These are phyloP conservation scores for Mycena epipterygia DNA, from an alignment of 768 basidiomycete genomes.

Conservation along the genomic window DNA sequence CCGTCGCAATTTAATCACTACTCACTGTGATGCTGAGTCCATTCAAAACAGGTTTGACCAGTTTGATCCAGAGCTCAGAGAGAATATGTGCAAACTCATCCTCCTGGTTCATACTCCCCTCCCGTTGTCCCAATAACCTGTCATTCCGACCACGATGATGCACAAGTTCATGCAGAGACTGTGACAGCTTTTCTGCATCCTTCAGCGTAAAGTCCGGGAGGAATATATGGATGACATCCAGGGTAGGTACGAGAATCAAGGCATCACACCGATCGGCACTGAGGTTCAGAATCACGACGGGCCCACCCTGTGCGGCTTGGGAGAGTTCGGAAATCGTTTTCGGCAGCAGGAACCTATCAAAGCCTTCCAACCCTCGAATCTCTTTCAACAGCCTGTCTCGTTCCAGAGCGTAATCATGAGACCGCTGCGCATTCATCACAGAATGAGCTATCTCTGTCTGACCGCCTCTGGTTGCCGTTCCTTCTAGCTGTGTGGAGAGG, in stretches of 20 bases:
- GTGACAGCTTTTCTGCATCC: not conserved
- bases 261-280: not conserved
- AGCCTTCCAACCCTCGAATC: too few species aligned
- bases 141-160: not conserved
- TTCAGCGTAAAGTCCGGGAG: not conserved
- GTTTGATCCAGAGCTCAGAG: not conserved
- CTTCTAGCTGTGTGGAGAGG: not conserved
- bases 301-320: not conserved
- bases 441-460: not conserved
- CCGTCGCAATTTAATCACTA: not conserved
- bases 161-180: not conserved
- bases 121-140: not conserved
- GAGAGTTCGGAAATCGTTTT: not conserved
- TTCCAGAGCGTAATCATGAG: not conserved
- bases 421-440: not conserved
- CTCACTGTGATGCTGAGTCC: not conserved
- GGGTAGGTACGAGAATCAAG: not conserved
- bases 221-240: not conserved
- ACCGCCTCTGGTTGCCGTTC: not conserved
- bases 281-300: not conserved
- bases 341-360: too few species aligned
- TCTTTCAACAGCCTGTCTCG: not conserved
- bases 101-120: not conserved
- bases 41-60: constrained; percentile 5
- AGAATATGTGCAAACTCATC: too few species aligned